phyloP scores from a whole-genome alignment of 306 rosid species.

The Nissolia schottii region DNA sequence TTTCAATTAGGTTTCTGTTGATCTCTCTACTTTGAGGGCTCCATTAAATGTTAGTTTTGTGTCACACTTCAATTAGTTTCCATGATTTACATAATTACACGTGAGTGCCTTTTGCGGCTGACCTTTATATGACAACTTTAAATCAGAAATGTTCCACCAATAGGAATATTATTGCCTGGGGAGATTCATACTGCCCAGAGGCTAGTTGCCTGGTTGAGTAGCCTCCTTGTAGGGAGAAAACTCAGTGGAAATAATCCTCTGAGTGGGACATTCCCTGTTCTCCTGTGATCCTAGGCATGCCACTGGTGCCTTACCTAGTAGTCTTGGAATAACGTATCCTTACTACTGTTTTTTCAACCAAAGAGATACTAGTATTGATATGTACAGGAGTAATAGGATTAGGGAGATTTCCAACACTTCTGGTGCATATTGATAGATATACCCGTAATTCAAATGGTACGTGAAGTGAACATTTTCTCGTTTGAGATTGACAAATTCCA shows the following conservation, averaged over 20 bases:
- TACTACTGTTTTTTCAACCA: neutral
- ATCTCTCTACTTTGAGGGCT: neutral
- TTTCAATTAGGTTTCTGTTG: conserved; percentile 1
- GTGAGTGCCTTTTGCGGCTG: neutral
- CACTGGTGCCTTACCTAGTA: neutral
- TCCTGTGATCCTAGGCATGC: conserved; percentile 1
- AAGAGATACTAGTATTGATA: conserved; percentile 7
- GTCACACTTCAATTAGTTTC: conserved; percentile 13
- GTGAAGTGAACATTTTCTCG: neutral
- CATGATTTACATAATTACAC: conserved; percentile 6
- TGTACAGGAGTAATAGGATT: neutral
- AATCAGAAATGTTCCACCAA: neutral
- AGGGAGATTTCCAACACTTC: neutral
- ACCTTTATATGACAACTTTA: conserved; percentile 6
- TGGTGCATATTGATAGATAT: conserved; percentile 12
- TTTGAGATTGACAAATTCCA: neutral
- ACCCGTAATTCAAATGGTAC: neutral
- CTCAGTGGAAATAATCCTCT: neutral
- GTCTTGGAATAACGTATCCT: neutral
- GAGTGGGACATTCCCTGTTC: neutral
- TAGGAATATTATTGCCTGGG: conserved; percentile 2
- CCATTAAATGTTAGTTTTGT: conserved; percentile 9
- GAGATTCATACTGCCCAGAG: neutral
- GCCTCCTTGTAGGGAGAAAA: neutral
- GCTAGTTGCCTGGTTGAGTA: neutral